Evolutionary conservation across 805 yeast species (phyloP), one percentile per base, ranked within the genome.

Genomic region (Kluyveromyces dobzhanskii): DNA sequence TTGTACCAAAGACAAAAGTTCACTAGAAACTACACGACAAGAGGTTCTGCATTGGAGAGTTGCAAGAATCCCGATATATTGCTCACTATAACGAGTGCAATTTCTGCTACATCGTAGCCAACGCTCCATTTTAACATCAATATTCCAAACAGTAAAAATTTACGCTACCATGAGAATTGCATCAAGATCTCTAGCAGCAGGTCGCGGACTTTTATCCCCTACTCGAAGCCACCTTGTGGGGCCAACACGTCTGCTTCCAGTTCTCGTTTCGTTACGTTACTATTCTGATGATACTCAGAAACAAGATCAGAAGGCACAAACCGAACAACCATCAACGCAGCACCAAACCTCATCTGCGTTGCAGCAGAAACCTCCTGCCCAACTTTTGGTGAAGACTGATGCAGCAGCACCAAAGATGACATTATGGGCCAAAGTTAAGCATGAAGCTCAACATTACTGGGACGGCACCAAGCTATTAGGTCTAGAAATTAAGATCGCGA

Each of bases 401-500:
- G 30, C 2, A 6, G 13, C 30, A 7, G 44, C 30, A 3, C 33
- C 42, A 18, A 81, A 82, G 53, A 62, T 64, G 30, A 64, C 86
- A 1, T 32, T 85, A n/a, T 80, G 88, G 94, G 80, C 78, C 32
- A 80, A 78, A 57, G 78, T 90, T 42, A 90, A 87, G 58, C 90
- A 85, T 54, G 97, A 84, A 61, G 85, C 82, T 4, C 75, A 76
- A 37, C 98, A 90, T 62, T 88, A 87, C 61, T 85, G 96, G 95
- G 84, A 79, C 54, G 98, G 98, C 39, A 88, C 98, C 16, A 90
- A 88, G 64, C 73, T 92, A 40, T 67, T 90, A 33, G 97, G 97
- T 2, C 76, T 85, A 53, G 98, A 92, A 64, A 73, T 87, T 37
- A 82, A 77, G 58, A 81, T 92, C 31, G 83, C 95, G 2, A 75